Percentiles rank a stretch among this genome's conserved stretches.
Evolutionary conservation across 371 early-diverging fungal genomes (phyloP).

Genomic region (Mortierella sp.): DNA sequence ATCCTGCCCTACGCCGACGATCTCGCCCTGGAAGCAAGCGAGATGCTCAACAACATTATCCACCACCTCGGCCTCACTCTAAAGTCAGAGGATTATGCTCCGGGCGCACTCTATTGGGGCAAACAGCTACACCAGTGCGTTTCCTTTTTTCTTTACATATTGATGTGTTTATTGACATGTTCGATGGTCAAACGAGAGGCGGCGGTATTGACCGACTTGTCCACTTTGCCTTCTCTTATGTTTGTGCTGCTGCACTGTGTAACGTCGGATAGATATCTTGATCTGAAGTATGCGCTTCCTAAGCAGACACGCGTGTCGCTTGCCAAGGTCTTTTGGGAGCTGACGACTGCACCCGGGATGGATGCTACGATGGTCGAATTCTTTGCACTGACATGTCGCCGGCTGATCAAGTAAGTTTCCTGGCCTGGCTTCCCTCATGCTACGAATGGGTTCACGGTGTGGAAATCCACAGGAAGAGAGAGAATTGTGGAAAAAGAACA

Average conservation of each 20-base stretch:
- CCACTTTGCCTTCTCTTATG: background rate
- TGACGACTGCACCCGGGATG: conserved; percentile 73
- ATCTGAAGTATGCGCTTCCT: conserved; percentile 76
- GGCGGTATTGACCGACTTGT: background rate
- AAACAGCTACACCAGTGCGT: conserved; percentile 69
- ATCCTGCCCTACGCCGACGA: conserved; percentile 69
- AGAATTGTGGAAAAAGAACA: no score
- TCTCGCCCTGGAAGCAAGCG: conserved; percentile 66
- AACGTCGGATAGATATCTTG: conserved; percentile 64
- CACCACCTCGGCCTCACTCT: conserved; percentile 65
- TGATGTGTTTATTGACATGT: no score
- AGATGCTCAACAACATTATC: conserved; percentile 69
- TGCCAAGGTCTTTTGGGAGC: conserved; percentile 69
- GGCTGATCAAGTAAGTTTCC: conserved; percentile 70
- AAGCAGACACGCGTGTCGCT: conserved; percentile 70
- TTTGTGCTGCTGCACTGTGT: background rate
- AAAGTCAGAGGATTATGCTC: conserved; percentile 71
- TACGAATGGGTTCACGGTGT: no score
- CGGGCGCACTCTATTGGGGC: conserved; percentile 71
- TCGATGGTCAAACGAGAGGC: background rate
- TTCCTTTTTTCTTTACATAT: no score
- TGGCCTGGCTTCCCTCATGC: no score
- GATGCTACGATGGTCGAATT: conserved; percentile 71
- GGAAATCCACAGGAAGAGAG: no score
- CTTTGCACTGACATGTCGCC: conserved; percentile 66